These are phyloP conservation scores for Yamadazyma trypodendri DNA, from an alignment of 1,139 yeast species.

Conservation along the genomic window DNA sequence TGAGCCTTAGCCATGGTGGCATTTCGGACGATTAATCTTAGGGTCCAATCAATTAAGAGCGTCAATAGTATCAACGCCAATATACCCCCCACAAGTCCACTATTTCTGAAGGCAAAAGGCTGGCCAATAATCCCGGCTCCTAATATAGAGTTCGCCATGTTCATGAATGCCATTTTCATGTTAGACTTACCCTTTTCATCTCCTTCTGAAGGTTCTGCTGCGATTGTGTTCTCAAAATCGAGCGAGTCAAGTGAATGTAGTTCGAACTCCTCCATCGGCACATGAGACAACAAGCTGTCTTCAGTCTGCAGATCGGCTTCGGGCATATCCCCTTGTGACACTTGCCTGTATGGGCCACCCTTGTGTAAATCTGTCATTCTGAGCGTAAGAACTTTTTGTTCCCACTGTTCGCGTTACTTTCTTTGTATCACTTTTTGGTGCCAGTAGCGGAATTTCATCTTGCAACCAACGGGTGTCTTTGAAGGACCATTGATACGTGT, in stretches of 20 bases:
- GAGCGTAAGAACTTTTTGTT: neutral
- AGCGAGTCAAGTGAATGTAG: slow-evolving; percentile 23
- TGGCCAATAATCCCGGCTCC: slow-evolving; percentile 97
- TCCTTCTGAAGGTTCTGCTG: slow-evolving; percentile 7
- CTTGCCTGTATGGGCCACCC: slow-evolving; percentile 3
- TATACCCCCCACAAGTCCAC: slow-evolving; percentile 77
- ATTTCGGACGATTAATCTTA: slow-evolving; percentile 74
- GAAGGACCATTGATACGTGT: no score
- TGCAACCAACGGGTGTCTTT: no score
- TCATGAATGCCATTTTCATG: slow-evolving; percentile 90
- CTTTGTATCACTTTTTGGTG: neutral
- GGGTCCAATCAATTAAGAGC: slow-evolving; percentile 82
- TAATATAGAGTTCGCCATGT: slow-evolving; percentile 90
- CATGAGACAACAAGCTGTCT: neutral
- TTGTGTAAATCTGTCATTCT: neutral
- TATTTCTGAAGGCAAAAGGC: slow-evolving; percentile 80
- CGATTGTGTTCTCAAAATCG: slow-evolving; percentile 19
- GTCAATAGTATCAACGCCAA: slow-evolving; percentile 61
- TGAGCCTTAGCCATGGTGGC: slow-evolving; percentile 73
- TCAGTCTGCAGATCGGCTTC: neutral
- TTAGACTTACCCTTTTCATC: slow-evolving; percentile 36
- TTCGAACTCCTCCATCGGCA: slow-evolving; percentile 21
- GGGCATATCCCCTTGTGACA: slow-evolving; percentile 7
- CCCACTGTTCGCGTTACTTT: neutral
- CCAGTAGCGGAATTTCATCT: no score